A percentile compares a stretch with the other conserved stretches of the same genome.
These are phyloP conservation scores for Fusarium virguliforme DNA, from an alignment of 2,329 filamentous ascomycete species.

Conservation along the genomic window DNA sequence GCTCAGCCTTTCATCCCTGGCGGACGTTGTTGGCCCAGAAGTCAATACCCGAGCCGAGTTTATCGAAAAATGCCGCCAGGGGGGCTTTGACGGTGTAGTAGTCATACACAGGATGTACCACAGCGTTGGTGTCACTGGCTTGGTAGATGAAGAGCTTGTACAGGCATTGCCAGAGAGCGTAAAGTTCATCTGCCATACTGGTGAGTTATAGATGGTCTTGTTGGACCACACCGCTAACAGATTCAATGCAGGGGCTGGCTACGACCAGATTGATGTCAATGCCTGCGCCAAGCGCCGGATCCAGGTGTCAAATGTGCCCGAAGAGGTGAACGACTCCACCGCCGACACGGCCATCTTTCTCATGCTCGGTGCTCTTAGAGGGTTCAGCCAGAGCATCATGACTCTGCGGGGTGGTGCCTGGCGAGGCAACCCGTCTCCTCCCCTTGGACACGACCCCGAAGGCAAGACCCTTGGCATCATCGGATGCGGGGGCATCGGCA, in stretches of 20 bases:
- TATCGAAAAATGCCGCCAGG: background rate
- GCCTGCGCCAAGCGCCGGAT: background rate
- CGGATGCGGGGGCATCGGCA: conserved; percentile 5
- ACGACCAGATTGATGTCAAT: conserved; percentile 5
- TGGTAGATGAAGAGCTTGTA: background rate
- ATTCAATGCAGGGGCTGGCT: background rate
- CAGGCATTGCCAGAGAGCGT: conserved; percentile 1
- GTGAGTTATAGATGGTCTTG: background rate
- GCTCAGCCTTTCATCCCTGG: background rate
- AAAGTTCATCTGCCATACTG: conserved; percentile 3
- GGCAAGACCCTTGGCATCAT: background rate
- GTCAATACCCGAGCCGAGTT: background rate
- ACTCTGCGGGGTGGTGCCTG: background rate
- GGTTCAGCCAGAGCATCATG: background rate
- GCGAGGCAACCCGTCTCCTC: background rate
- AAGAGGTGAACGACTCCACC: background rate
- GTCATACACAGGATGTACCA: background rate
- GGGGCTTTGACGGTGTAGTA: background rate
- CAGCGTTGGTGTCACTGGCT: background rate
- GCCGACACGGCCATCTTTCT: conserved; percentile 8
- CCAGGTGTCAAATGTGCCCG: background rate
- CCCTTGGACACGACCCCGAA: background rate
- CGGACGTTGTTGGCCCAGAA: background rate
- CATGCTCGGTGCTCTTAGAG: background rate
- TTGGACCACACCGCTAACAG: accelerated